Percentiles rank a stretch among this genome's conserved stretches.
Conservation (phyloP, 352 stramenopile species). For the Globisporangium polare region DNA sequence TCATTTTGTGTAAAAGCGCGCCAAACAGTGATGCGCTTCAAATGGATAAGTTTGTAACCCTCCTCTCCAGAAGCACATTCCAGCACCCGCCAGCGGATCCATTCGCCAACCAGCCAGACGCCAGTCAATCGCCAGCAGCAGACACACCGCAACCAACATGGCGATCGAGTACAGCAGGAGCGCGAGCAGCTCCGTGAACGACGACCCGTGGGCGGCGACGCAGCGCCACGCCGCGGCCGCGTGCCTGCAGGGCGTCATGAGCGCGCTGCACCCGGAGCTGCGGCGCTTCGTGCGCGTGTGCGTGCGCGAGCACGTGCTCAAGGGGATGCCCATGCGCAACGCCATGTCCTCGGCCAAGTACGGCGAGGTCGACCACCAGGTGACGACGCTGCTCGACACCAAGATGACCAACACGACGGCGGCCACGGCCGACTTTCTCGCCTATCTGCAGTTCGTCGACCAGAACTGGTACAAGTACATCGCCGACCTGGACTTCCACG, state of each 20-base stretch:
- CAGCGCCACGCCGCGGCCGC: constrained; percentile 7
- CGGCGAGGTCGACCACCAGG: constrained; percentile 8
- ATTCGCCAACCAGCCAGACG: neutral
- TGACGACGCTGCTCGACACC: constrained; percentile 3
- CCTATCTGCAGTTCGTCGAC: constrained; percentile 5
- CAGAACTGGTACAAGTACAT: constrained; percentile 15
- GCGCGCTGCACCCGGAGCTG: constrained; percentile 9
- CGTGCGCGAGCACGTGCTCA: constrained; percentile 10
- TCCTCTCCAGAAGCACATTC: neutral
- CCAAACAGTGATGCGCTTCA: neutral
- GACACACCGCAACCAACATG: neutral
- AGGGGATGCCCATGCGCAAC: constrained; percentile 9
- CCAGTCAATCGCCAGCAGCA: neutral
- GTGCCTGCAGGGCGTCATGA: constrained; percentile 11
- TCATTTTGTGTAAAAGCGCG: constrained; percentile 1
- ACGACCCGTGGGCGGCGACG: neutral
- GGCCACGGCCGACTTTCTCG: constrained; percentile 3
- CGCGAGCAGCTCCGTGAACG: neutral
- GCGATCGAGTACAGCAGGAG: neutral
- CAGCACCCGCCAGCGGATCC: neutral
- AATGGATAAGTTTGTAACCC: neutral
- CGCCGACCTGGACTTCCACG: constrained; percentile 8
- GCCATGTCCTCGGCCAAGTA: constrained; percentile 6
- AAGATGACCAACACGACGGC: constrained; percentile 4
- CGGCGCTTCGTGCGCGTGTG: constrained; percentile 13